Evolutionary conservation across 495 filamentous ascomycete species (phyloP).

Genomic region (Thermothielavioides terrestris): DNA sequence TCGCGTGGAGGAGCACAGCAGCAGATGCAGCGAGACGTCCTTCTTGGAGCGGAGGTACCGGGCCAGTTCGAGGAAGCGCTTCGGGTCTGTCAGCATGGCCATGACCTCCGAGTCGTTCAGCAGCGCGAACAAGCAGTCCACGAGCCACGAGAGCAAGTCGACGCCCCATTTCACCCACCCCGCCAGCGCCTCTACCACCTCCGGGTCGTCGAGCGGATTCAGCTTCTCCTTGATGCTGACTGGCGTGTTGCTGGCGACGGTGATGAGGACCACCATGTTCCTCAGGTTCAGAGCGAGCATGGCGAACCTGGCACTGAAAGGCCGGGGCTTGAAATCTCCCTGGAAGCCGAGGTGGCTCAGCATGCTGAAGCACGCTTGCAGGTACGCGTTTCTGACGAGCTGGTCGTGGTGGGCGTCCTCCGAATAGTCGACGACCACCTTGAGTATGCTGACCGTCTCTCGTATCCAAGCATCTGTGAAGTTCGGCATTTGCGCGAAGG

Average conservation of each 20-base stretch:
- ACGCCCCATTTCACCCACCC: conserved; percentile 56
- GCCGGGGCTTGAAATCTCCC: conserved; percentile 49
- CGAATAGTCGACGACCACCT: conserved; percentile 59
- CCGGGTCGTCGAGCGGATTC: conserved; percentile 56
- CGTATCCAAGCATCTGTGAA: conserved; percentile 48
- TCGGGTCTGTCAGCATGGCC: conserved; percentile 30
- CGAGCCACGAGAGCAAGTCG: conserved; percentile 59
- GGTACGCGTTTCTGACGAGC: conserved; percentile 56
- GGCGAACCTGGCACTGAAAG: conserved; percentile 59
- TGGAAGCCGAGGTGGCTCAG: conserved; percentile 60
- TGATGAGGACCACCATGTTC: conserved; percentile 59
- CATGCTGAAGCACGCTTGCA: conserved; percentile 62
- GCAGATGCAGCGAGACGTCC: conserved; percentile 54
- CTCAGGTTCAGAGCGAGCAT: conserved; percentile 64
- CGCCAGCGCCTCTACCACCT: conserved; percentile 48
- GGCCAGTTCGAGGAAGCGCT: conserved; percentile 43
- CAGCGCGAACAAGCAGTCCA: conserved; percentile 57
- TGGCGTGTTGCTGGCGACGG: conserved; percentile 46
- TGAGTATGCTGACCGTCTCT: conserved; percentile 58
- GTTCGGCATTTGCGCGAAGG: conserved; percentile 38
- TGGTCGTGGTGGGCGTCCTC: conserved; percentile 60
- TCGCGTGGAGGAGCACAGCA: conserved; percentile 66
- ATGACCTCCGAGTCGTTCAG: conserved; percentile 45
- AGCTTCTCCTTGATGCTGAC: conserved; percentile 30
- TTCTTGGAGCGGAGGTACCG: conserved; percentile 36